Base-by-base conservation (phyloP, 257 asterid species). In the Datura wrightii region DNA sequence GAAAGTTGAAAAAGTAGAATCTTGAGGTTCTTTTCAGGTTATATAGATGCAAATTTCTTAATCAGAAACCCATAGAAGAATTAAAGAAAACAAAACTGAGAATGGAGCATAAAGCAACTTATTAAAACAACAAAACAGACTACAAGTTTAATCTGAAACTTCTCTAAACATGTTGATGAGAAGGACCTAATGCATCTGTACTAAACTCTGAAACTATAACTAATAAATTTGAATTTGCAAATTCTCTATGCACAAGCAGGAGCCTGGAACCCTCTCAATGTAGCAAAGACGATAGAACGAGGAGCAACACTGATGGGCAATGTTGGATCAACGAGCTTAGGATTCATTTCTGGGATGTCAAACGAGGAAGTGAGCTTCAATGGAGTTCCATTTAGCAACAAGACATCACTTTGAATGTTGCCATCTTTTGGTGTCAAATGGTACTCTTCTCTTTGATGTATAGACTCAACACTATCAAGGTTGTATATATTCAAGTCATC, bases 361-460 rank as follows among this genome's bases (percentile, higher is more conserved):
- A 10, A 87, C 8, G 89, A 72, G 52, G 39, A 84, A 7, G 98
- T 95, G 34, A 92, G 92, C 91, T 87, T 88, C 93, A 95, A 85
- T 3, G 96, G 94, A 44, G 78, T 71, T 3, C 95, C 96, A 83
- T 93, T 95, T 48, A 93, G 86, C 87, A 94, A 81, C 89, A 95
- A 50, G 1, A 92, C 91, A 59, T 92, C 93, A 83, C 96, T 95
- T 18, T 88, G 93, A 10, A 95, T 90, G 78, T 94, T 87, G 3
- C 96, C 98, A 58, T 83, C 91, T 83, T 92, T 48, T 9, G 98
- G 98, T 1, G 95, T 92, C 82, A 95, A 82, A 85, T 95, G 98
- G 79, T 93, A 95, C 85, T 94, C 98, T 87, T 94, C 95, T 83
- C 98, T 91, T 34, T 48, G 81, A 31, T 37, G 58, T 24, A 58